Evolutionary conservation across 1,284 basidiomycete species (phyloP), one percentile per base, ranked within the genome.

Genomic region (Rhodotorula sp.): DNA sequence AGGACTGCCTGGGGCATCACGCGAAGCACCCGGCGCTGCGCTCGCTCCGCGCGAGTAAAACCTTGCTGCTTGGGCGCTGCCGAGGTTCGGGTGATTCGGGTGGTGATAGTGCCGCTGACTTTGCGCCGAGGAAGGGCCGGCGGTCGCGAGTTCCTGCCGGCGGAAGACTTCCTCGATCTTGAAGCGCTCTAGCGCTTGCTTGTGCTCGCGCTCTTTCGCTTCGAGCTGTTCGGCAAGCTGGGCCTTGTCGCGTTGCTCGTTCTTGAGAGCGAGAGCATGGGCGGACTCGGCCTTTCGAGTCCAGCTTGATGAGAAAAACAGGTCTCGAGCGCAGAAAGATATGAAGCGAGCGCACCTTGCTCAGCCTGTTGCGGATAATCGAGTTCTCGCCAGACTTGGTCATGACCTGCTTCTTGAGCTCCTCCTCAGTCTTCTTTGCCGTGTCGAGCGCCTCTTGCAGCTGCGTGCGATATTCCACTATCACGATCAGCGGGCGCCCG

Each of bases 71-170:
- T 32, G 49, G 7, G 62, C 49, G 9, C 46, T 44, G 52, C 39
- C 27, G n/a, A 65, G 15, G 8, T 36, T 30, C 1, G 64, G 48
- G 49, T 27, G 58, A 9, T 27, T 17, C 44, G 44, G 32, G 27
- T 49, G 49, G 1, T 30, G 29, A 13, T 54, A 29, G 44, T 47
- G 29, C 56, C 67, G 48, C 55, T 72, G 72, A 6, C 55, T 55
- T 10, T 29, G 4, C 1, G 54, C 53, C 10, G 49, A 54, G 17
- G 29, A n/a, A 13, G 52, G 17, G 17, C 54, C 51, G 22, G 67
- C 54, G 22, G 70, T 72, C 22, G 65, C 63, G 13, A 52, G 27
- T 57, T 72, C 67, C 52, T 72, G 70, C 1, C 68, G 59, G 29
- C 56, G 29, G 44, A 74, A 74, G 0, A 67, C 68, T 17, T 57